Evolutionary conservation across 73 alveolate species (phyloP).

Genomic region (Uronychia binucleata): DNA sequence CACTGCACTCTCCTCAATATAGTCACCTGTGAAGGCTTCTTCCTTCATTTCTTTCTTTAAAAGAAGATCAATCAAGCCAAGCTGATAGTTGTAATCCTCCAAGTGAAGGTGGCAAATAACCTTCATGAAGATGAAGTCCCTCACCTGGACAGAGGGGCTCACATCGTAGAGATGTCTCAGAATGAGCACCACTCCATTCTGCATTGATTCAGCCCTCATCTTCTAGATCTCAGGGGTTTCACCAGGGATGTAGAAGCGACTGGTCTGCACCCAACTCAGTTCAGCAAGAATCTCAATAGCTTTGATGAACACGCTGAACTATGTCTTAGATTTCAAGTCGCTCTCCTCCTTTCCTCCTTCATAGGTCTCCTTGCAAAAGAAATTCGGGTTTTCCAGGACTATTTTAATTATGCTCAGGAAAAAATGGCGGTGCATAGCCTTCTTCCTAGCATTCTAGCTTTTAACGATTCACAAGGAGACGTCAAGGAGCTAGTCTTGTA

Average conservation of each 20-base stretch:
- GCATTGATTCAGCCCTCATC: background rate
- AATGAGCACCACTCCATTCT: background rate
- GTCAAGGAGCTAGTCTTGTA: background rate
- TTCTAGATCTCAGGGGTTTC: background rate
- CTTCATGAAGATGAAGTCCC: background rate
- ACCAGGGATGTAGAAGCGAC: background rate
- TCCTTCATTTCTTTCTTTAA: background rate
- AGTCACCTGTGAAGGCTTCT: background rate
- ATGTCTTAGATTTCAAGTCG: no score
- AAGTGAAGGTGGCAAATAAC: background rate
- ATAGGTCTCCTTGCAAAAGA: background rate
- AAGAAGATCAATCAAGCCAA: background rate
- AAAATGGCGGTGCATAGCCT: background rate
- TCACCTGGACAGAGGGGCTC: background rate
- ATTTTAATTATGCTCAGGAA: background rate
- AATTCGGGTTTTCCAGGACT: background rate
- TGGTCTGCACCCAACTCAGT: background rate
- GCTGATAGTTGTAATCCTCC: background rate
- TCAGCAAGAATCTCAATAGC: background rate
- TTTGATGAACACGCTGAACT: background rate
- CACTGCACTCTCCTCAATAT: background rate
- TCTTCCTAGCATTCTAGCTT: background rate
- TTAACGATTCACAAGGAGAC: background rate
- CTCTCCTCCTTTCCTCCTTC: background rate
- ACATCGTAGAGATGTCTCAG: background rate